Base-by-base conservation (phyloP, 2,329 filamentous ascomycete species). In the Keithomyces neogunnii region DNA sequence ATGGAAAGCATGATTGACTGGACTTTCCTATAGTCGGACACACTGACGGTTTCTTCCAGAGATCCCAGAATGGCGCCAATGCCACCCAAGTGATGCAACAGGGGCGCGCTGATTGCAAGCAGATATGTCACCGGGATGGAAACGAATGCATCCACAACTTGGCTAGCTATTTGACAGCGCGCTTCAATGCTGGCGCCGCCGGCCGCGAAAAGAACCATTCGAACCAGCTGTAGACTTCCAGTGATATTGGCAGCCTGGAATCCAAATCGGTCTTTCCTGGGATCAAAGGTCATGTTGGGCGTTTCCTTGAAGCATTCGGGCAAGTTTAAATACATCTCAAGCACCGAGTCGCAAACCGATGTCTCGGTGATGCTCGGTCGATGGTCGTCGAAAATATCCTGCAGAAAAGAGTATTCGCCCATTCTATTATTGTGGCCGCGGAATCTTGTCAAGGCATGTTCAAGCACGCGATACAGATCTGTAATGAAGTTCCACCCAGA, bases 401-500 rank as follows among this genome's bases (percentile, higher is more conserved):
- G 33, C 33, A 35, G 6, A 35, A 6, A 35, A 35, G 6, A 10
- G 33, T 10, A 35, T 6, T 48, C 7, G 49, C 19, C 19, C 19
- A 19, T 19, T 19, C 19, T 19, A 19, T 19, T 19, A 19, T 19
- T 19, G 19, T 19, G 19, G 19, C 19, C 19, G 11, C 61, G 54
- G 49, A 61, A 58, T 9, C 57, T 60, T n/a, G 55, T 60, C 44
- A 67, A 53, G 9, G 71, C 72, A 55, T 81, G 76, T 57, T 81
- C 78, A 13, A 82, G 62, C 7, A 81, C 68, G 4, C 77, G 72
- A 57, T 80, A 81, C 0, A 81, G 62, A 57, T 81, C 77, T 0
- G 75, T 79, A 5, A 72, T 76, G 52, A 79, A 80, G 60, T 81
- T 81, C 76, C 75, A 81, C 19, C 78, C 78, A 42, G 70, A 68